Evolutionary conservation across 2,329 filamentous ascomycete species (phyloP).

Genomic region (Dactylellina cionopaga): DNA sequence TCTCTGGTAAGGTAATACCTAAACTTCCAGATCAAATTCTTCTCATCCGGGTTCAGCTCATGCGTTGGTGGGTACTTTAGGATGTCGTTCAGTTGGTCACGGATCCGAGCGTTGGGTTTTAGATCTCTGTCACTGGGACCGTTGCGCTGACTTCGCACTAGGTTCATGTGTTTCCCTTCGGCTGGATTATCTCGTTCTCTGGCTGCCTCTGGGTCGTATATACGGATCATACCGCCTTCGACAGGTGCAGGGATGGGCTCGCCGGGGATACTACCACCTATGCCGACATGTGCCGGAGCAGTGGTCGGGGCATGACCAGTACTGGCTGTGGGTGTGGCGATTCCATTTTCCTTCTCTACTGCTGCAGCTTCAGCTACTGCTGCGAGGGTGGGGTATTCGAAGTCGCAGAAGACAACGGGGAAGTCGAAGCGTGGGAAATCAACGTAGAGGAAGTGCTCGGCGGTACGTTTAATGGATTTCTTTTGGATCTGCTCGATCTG

Average conservation of each 20-base stretch:
- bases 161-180: slow-evolving; percentile 89
- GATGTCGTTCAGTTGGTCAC: slow-evolving; percentile 90
- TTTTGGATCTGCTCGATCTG: slow-evolving; percentile 79
- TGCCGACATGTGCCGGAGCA: neutral
- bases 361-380: slow-evolving; percentile 22
- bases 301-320: slow-evolving; percentile 63
- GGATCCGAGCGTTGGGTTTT: slow-evolving; percentile 93
- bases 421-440: slow-evolving; percentile 96
- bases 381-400: slow-evolving; percentile 72
- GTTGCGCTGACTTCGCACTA: slow-evolving; percentile 91
- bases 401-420: slow-evolving; percentile 91
- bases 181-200: slow-evolving; percentile 85
- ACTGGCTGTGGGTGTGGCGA: slow-evolving; percentile 57
- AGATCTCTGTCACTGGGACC: slow-evolving; percentile 94
- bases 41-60: slow-evolving; percentile 85
- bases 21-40: slow-evolving; percentile 97
- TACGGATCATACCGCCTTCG: slow-evolving; percentile 75
- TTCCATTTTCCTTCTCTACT: slow-evolving; percentile 27
- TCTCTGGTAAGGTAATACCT: slow-evolving; percentile 92
- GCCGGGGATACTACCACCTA: slow-evolving; percentile 24
- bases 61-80: slow-evolving; percentile 94
- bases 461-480: slow-evolving; percentile 60
- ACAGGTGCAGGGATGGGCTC: slow-evolving; percentile 44
- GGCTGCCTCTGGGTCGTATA: slow-evolving; percentile 93
- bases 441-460: slow-evolving; percentile 83